Base-by-base conservation (phyloP, 2,329 filamentous ascomycete genomes). In the Sporothrix phasma region DNA sequence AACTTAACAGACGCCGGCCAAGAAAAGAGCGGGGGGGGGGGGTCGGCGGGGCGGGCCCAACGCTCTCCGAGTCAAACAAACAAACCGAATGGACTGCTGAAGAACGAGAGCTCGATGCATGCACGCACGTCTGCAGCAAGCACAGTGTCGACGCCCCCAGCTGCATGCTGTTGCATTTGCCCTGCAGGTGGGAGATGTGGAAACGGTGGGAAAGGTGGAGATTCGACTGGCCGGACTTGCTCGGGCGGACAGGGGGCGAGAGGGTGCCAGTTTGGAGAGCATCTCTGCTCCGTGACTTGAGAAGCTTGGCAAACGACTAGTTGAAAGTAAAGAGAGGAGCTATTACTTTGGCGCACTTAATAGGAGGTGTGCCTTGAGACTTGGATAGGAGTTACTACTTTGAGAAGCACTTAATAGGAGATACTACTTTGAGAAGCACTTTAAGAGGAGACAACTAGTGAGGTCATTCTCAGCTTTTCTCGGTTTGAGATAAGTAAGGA, bases 21-120 rank as follows among this genome's bases (percentile, higher is more conserved):
- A 46, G 15, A 8, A 61, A 34, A 61, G 43, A 61, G 58, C 43
- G 58, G 58, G 59, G 59, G 43, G 19, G 59, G n/a, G 54, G 54
- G 56, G 37, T 11, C 17, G 5, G 15, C 13, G 8, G 4, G 31
- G 31, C 31, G 31, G 31, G 5, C 31, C 31, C 4, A 15, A 13
- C 11, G 34, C 34, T 37, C 34, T 37, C 34, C 34, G 15, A 37
- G 15, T 37, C 2, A n/a, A 41, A 17, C 2, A n/a, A 41, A n/a
- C 3, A 7, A n/a, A 43, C 17, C n/a, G 6, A 24, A 60, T 8
- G 11, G 4, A 31, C 17, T 31, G 11, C 31, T 39, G 51, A 39
- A 39, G 51, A 56, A 53, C 13, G n/a, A 7, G 34, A 11, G 39
- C 41, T 56, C 51, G 31, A 56, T 56, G 51, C 51, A 56, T 34